Evolutionary conservation across 805 yeast species (phyloP).

Genomic region (Torulaspora microellipsoides): DNA sequence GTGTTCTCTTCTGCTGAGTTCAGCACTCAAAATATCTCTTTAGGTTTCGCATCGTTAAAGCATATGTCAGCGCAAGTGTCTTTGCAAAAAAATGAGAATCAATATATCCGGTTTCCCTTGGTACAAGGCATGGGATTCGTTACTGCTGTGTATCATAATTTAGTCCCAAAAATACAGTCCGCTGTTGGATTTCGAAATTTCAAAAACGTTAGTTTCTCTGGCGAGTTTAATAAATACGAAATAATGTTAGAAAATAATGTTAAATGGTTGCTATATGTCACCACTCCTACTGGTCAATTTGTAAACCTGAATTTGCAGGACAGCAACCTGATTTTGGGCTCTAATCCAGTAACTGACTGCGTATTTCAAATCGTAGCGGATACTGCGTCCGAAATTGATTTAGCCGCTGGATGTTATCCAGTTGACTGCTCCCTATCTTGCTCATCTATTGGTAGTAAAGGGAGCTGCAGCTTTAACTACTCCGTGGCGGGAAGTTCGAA

Average conservation of each 20-base stretch:
- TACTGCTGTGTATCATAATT: constrained; percentile 55
- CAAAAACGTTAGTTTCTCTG: constrained; percentile 36
- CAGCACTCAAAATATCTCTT: constrained; percentile 17
- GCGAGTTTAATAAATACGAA: constrained; percentile 48
- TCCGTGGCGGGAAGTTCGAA: constrained; percentile 43
- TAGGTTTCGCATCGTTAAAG: constrained; percentile 30
- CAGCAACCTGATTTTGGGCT: constrained; percentile 20
- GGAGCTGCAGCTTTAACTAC: constrained; percentile 43
- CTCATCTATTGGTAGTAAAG: constrained; percentile 36
- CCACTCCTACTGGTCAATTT: constrained; percentile 42
- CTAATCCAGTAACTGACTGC: constrained; percentile 38
- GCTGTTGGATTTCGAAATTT: constrained; percentile 60
- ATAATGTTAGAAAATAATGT: constrained; percentile 51
- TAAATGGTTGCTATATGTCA: constrained; percentile 63
- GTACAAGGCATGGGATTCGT: constrained; percentile 83
- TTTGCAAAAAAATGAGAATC: constrained; percentile 28
- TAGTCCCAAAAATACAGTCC: constrained; percentile 53
- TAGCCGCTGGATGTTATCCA: constrained; percentile 60
- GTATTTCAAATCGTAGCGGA: constrained; percentile 58
- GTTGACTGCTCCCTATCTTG: constrained; percentile 44
- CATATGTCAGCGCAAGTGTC: constrained; percentile 36
- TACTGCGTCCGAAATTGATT: constrained; percentile 44
- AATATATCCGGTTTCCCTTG: constrained; percentile 50
- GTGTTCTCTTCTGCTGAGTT: constrained; percentile 47
- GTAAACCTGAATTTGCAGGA: constrained; percentile 52